phyloP scores from a whole-genome alignment of 176 grass and related monocot species.

The Triticum timopheevii region DNA sequence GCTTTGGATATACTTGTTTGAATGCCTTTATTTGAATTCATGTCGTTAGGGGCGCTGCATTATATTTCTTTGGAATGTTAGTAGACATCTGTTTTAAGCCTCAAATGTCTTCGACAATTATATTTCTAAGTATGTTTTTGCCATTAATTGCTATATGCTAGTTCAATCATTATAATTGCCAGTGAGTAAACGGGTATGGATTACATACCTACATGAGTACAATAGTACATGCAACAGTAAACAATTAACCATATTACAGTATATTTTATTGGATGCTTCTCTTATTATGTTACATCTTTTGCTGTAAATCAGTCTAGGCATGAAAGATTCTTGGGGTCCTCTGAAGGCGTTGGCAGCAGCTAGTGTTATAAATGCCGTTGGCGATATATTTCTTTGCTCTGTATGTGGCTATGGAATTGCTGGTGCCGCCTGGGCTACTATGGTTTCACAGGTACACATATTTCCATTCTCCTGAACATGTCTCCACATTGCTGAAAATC shows the following conservation, averaged over 20 bases:
- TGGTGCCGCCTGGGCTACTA: conserved; percentile 99
- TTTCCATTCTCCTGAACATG: background rate
- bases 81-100: conserved; percentile 10
- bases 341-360: conserved; percentile 85
- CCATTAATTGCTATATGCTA: background rate
- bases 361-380: conserved; percentile 74
- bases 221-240: conserved; percentile 2
- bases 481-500: background rate
- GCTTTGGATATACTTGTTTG: background rate
- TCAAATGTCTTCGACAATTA: background rate
- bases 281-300: conserved; percentile 28
- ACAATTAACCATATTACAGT: conserved; percentile 15
- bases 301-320: conserved; percentile 74
- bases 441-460: conserved; percentile 84
- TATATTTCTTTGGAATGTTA: background rate
- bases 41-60: background rate
- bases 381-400: conserved; percentile 83
- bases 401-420: conserved; percentile 87
- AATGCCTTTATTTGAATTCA: background rate
- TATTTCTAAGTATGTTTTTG: background rate
- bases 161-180: background rate
- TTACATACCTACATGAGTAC: background rate
- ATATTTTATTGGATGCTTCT: conserved; percentile 24
- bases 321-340: conserved; percentile 99
- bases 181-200: background rate